These are phyloP conservation scores for Fusarium siculi DNA, from an alignment of 2,329 filamentous ascomycete genomes.

Conservation along the genomic window DNA sequence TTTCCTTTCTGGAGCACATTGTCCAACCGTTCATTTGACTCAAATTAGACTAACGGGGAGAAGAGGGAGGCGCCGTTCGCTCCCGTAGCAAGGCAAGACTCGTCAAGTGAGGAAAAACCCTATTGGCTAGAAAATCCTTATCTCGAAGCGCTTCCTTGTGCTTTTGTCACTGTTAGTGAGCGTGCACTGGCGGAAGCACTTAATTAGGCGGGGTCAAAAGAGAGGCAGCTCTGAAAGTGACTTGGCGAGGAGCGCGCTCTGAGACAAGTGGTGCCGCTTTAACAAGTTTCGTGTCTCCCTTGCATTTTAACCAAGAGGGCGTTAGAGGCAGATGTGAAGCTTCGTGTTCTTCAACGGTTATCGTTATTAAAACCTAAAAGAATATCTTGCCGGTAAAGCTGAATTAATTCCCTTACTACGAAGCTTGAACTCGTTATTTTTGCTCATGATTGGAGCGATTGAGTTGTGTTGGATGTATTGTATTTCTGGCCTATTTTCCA, in stretches of 20 bases:
- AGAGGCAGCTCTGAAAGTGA: constrained; percentile 39
- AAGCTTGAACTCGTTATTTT: neutral
- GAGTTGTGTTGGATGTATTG: neutral
- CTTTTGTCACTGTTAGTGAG: constrained; percentile 40
- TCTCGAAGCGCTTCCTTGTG: constrained; percentile 17
- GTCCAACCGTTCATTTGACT: constrained; percentile 7
- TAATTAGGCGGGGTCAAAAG: constrained; percentile 35
- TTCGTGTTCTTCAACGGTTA: constrained; percentile 3
- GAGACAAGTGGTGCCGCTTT: constrained; percentile 43
- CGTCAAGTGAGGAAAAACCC: constrained; percentile 24
- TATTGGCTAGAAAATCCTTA: constrained; percentile 30
- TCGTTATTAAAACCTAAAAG: neutral
- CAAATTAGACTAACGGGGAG: constrained; percentile 8
- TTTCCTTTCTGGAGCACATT: neutral
- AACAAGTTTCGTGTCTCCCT: constrained; percentile 13
- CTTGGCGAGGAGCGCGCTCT: constrained; percentile 30
- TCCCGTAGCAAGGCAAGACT: constrained; percentile 19
- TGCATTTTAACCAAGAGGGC: constrained; percentile 3
- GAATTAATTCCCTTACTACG: too few species aligned
- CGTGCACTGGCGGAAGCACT: constrained; percentile 41
- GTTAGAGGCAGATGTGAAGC: neutral
- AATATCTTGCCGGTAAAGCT: neutral
- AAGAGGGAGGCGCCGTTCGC: constrained; percentile 30
- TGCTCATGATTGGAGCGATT: neutral
- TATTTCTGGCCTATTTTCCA: neutral